A percentile compares a stretch with the other conserved stretches of the same genome.
Evolutionary conservation across 768 basidiomycete species (phyloP).

Genomic region (Lentinula aciculospora): DNA sequence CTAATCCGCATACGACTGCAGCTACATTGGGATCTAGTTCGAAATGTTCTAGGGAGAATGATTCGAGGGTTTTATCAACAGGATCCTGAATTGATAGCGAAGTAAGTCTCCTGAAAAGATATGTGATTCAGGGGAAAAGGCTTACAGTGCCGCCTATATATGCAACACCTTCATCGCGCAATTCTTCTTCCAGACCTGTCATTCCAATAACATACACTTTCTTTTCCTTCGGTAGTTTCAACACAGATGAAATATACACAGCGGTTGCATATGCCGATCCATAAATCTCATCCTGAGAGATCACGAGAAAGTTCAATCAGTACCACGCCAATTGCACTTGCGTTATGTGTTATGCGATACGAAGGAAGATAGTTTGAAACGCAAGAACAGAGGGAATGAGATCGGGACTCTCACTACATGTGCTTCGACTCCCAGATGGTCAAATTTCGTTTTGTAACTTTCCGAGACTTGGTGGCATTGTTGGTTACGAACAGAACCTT

Average conservation of each 20-base stretch:
- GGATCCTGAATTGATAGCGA: slow-evolving; percentile 55
- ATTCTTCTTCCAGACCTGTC: slow-evolving; percentile 88
- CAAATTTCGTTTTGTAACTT: slow-evolving; percentile 88
- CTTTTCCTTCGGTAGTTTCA: slow-evolving; percentile 86
- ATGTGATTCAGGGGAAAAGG: slow-evolving; percentile 2
- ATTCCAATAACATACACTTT: slow-evolving; percentile 96
- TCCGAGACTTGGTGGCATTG: slow-evolving; percentile 92
- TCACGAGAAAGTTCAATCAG: background rate
- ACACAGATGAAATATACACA: slow-evolving; percentile 81
- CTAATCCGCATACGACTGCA: slow-evolving; percentile 95
- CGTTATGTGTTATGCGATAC: background rate
- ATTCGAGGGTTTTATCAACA: slow-evolving; percentile 68
- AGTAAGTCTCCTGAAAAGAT: background rate
- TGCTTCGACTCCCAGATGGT: slow-evolving; percentile 80
- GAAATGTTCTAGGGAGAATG: slow-evolving; percentile 51
- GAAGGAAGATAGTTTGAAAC: background rate
- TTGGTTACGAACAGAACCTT: slow-evolving; percentile 92
- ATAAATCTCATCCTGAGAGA: slow-evolving; percentile 84
- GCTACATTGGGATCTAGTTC: slow-evolving; percentile 71
- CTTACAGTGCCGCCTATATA: slow-evolving; percentile 83
- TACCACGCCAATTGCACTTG: no score
- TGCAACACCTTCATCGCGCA: slow-evolving; percentile 78
- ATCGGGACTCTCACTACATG: slow-evolving; percentile 56
- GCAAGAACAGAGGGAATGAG: background rate
- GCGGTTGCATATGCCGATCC: slow-evolving; percentile 89